These are phyloP conservation scores for Talaromyces liani DNA, from an alignment of 495 filamentous ascomycete genomes.

Conservation along the genomic window DNA sequence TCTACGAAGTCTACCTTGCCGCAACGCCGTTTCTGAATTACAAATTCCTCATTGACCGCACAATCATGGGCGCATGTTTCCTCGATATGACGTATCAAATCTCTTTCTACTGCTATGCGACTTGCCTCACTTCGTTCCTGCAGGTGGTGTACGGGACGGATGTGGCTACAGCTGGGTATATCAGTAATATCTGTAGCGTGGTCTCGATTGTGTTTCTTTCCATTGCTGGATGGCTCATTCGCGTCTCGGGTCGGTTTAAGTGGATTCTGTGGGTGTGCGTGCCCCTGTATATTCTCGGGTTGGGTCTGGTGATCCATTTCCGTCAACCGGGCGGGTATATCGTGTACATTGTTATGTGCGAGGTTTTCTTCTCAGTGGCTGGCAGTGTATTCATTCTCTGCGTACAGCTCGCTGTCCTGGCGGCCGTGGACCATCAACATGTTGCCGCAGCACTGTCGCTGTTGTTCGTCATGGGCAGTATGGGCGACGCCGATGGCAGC, in stretches of 20 bases:
- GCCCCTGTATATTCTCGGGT: no score
- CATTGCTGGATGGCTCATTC: slow-evolving; percentile 27
- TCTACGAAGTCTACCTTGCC: slow-evolving; percentile 47
- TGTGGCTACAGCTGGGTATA: slow-evolving; percentile 44
- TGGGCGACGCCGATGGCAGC: slow-evolving; percentile 59
- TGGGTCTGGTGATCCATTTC: no score
- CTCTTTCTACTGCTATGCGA: slow-evolving; percentile 43
- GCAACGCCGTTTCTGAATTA: slow-evolving; percentile 44
- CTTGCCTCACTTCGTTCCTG: slow-evolving; percentile 54
- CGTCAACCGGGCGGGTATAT: no score
- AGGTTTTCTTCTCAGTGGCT: no score
- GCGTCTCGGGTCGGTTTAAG: no score
- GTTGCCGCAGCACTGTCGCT: slow-evolving; percentile 44
- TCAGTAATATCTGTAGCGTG: slow-evolving; percentile 41
- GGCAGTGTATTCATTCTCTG: no score
- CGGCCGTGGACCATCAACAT: no score
- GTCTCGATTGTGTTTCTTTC: slow-evolving; percentile 38
- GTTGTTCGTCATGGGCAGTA: slow-evolving; percentile 47
- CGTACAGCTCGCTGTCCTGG: no score
- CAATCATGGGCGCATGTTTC: slow-evolving; percentile 46
- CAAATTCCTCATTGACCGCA: slow-evolving; percentile 44
- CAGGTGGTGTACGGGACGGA: slow-evolving; percentile 56
- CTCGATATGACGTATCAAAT: slow-evolving; percentile 46
- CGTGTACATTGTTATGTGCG: no score
- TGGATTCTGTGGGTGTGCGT: no score